phyloP scores from a whole-genome alignment of 768 basidiomycete species.

The Tricholoma sp. region DNA sequence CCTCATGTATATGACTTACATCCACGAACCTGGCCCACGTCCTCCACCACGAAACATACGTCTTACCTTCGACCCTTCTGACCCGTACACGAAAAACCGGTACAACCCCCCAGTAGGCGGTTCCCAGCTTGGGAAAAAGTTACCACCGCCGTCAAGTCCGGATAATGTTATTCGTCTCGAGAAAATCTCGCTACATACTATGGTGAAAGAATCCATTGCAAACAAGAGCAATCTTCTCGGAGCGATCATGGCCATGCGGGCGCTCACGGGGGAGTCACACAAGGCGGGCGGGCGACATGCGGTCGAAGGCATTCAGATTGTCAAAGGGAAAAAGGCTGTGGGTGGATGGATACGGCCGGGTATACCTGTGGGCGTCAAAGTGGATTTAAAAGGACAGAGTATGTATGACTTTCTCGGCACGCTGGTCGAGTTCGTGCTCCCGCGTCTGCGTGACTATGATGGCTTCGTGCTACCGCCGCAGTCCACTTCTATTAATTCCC shows the following conservation, averaged over 20 bases:
- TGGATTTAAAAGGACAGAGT: conserved; percentile 82
- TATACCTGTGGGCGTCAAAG: conserved; percentile 81
- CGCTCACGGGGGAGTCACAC: conserved; percentile 79
- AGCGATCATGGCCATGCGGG: conserved; percentile 84
- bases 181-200: conserved; percentile 79
- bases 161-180: conserved; percentile 75
- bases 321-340: conserved; percentile 60
- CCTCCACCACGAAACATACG: conserved; percentile 54
- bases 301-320: conserved; percentile 74
- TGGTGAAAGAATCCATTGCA: conserved; percentile 73
- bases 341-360: conserved; percentile 84
- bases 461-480: conserved; percentile 79
- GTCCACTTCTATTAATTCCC: conserved; percentile 63
- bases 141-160: conserved; percentile 59
- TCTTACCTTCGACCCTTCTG: conserved; percentile 65
- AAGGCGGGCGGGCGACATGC: conserved; percentile 68
- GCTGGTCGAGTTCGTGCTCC: conserved; percentile 92
- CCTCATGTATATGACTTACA: conserved; percentile 93
- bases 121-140: conserved; percentile 59
- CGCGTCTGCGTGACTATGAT: conserved; percentile 84
- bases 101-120: conserved; percentile 74
- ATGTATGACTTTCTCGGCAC: conserved; percentile 94
- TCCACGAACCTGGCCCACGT: conserved; percentile 58
- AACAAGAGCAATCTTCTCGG: conserved; percentile 73
- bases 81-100: conserved; percentile 82